Conservation (phyloP, 2,329 filamentous ascomycete genomes). For the Albophoma yamanashiensis region DNA sequence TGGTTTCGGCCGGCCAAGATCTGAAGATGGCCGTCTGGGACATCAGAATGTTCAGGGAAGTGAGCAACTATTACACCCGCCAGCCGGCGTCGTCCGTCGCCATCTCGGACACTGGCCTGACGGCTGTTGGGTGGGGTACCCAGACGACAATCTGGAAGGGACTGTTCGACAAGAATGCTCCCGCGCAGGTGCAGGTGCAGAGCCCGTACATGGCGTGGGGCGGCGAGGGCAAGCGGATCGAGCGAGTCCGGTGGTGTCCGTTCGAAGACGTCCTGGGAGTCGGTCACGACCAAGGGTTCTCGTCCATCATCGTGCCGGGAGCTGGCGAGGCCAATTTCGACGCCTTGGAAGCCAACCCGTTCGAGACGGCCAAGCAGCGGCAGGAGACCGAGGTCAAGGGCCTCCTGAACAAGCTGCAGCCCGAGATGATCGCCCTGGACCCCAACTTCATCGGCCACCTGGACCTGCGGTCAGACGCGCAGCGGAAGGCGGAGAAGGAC, state of each 20-base stretch:
- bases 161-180: conserved; percentile 63
- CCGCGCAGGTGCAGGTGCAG: conserved; percentile 68
- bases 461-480: conserved; percentile 69
- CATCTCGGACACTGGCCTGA: conserved; percentile 81
- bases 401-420: conserved; percentile 86
- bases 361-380: conserved; percentile 85
- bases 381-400: conserved; percentile 86
- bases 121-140: conserved; percentile 86
- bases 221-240: conserved; percentile 70
- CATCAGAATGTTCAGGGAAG: conserved; percentile 84
- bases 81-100: conserved; percentile 74
- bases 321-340: conserved; percentile 98
- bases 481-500: conserved; percentile 67
- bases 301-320: conserved; percentile 80
- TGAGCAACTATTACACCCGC: conserved; percentile 78
- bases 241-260: conserved; percentile 83
- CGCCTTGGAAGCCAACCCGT: conserved; percentile 86
- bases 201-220: conserved; percentile 92
- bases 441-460: conserved; percentile 86
- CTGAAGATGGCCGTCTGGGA: conserved; percentile 93
- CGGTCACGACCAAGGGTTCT: conserved; percentile 76
- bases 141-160: conserved; percentile 85
- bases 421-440: conserved; percentile 93
- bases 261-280: conserved; percentile 89
- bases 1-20: conserved; percentile 89